Evolutionary conservation across 2,329 filamentous ascomycete species (phyloP).

Genomic region (Sporothrix euskadiensis): DNA sequence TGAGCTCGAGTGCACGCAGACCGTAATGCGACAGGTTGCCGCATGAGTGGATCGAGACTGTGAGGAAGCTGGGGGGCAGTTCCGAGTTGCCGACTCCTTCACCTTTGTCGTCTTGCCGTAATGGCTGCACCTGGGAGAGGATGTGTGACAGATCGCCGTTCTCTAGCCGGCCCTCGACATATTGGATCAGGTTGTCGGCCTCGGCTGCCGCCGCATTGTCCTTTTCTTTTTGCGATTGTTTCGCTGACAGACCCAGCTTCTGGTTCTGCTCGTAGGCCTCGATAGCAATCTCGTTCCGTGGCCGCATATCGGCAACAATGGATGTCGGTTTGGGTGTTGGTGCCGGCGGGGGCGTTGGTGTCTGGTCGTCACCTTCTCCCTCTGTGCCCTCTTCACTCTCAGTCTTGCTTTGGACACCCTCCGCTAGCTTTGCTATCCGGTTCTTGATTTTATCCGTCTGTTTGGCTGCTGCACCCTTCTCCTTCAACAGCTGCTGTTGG

Average conservation of each 20-base stretch:
- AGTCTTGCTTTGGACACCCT: conserved; percentile 40
- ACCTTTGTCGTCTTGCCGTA: conserved; percentile 48
- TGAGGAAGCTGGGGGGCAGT: conserved; percentile 60
- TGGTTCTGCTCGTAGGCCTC: conserved; percentile 22
- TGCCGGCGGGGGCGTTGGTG: background rate
- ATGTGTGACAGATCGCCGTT: conserved; percentile 71
- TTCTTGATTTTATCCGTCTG: conserved; percentile 45
- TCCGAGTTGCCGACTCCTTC: background rate
- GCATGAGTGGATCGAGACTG: conserved; percentile 94
- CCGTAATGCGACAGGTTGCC: conserved; percentile 97
- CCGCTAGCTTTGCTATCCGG: conserved; percentile 39
- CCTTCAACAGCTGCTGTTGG: conserved; percentile 50
- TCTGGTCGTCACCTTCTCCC: background rate
- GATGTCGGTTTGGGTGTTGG: background rate
- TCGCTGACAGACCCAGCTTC: conserved; percentile 38
- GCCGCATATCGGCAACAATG: conserved; percentile 29
- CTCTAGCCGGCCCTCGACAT: conserved; percentile 72
- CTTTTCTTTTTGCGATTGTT: background rate
- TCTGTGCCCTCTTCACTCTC: background rate
- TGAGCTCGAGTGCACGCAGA: conserved; percentile 80
- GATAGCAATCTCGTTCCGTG: conserved; percentile 24
- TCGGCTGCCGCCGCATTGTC: conserved; percentile 46
- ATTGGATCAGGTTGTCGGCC: conserved; percentile 71
- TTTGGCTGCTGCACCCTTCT: conserved; percentile 43
- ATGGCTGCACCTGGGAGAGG: conserved; percentile 62